Percentiles rank a stretch among this genome's conserved stretches.
Evolutionary conservation across 2,329 filamentous ascomycete species (phyloP).

Genomic region (Alternaria infectoria): DNA sequence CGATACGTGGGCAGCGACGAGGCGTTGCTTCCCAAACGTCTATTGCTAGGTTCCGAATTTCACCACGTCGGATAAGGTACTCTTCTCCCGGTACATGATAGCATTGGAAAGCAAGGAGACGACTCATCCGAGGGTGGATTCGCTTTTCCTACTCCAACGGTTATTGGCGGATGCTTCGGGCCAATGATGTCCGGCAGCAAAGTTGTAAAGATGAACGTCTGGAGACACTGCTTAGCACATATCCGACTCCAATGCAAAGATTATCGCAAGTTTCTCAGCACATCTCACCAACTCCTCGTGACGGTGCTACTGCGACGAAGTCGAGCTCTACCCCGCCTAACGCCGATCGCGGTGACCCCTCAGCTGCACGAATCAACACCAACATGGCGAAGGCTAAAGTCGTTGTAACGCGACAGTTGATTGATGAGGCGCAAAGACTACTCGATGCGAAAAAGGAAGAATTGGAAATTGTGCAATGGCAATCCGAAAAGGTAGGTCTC

Average conservation of each 20-base stretch:
- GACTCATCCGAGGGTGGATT: background rate
- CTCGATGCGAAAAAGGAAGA: slow-evolving; percentile 25
- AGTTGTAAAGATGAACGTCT: background rate
- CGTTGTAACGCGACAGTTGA: slow-evolving; percentile 37
- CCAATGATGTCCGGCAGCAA: slow-evolving; percentile 6
- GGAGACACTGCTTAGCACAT: background rate
- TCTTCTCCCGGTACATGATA: background rate
- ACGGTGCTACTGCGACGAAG: background rate
- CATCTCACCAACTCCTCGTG: background rate
- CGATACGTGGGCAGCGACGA: background rate
- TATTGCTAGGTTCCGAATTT: fast-evolving
- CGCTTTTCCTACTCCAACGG: background rate
- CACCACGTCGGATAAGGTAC: background rate
- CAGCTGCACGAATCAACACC: slow-evolving; percentile 9
- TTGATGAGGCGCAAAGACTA: slow-evolving; percentile 27
- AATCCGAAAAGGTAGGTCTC: slow-evolving; percentile 27
- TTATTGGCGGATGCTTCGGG: slow-evolving; percentile 32
- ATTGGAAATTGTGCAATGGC: slow-evolving; percentile 39
- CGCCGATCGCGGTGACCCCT: slow-evolving; percentile 20
- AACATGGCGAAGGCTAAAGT: slow-evolving; percentile 36
- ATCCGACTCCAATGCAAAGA: slow-evolving; percentile 9
- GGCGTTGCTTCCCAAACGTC: background rate
- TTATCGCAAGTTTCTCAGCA: slow-evolving; percentile 17
- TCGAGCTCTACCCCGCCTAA: slow-evolving; percentile 20
- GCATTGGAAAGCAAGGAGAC: background rate